Evolutionary conservation across 352 stramenopile species (phyloP).

Genomic region (Elongisporangium prolatum): DNA sequence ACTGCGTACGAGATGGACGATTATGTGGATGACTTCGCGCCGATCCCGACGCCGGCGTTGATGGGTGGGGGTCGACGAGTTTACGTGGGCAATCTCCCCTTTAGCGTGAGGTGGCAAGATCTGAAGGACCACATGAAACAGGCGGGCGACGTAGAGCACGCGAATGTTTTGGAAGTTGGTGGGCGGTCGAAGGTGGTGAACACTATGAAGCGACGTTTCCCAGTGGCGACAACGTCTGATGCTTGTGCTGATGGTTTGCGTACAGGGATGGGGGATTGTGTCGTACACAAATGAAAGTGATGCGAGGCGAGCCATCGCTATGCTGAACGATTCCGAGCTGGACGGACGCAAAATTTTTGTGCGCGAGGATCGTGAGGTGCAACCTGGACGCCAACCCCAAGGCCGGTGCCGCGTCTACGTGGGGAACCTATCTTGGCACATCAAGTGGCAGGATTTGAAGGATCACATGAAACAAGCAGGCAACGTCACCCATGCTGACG

Average conservation of each 20-base stretch:
- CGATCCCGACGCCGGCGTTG: conserved; percentile 16
- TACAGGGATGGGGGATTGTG: conserved; percentile 92
- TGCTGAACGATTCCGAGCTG: conserved; percentile 90
- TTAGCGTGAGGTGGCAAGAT: conserved; percentile 75
- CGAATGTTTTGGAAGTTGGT: conserved; percentile 54
- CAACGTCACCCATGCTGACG: conserved; percentile 76
- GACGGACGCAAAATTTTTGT: conserved; percentile 93
- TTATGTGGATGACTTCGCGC: conserved; percentile 12
- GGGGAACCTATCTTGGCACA: conserved; percentile 89
- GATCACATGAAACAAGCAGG: conserved; percentile 91
- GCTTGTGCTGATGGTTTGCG: background rate
- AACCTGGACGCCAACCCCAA: conserved; percentile 20
- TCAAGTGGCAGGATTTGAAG: conserved; percentile 95
- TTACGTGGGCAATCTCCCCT: conserved; percentile 86
- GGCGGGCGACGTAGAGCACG: conserved; percentile 61
- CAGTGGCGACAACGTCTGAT: conserved; percentile 3
- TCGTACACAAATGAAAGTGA: conserved; percentile 84
- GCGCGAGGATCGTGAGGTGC: conserved; percentile 87
- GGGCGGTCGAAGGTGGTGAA: conserved; percentile 67
- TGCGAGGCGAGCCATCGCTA: conserved; percentile 80
- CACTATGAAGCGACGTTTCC: background rate
- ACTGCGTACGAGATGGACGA: conserved; percentile 5
- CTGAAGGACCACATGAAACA: conserved; percentile 81
- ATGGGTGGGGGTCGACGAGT: conserved; percentile 36
- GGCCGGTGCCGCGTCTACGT: conserved; percentile 76